These are phyloP conservation scores for Ophiostoma himal-ulmi DNA, from an alignment of 2,329 filamentous ascomycete genomes.

Conservation along the genomic window DNA sequence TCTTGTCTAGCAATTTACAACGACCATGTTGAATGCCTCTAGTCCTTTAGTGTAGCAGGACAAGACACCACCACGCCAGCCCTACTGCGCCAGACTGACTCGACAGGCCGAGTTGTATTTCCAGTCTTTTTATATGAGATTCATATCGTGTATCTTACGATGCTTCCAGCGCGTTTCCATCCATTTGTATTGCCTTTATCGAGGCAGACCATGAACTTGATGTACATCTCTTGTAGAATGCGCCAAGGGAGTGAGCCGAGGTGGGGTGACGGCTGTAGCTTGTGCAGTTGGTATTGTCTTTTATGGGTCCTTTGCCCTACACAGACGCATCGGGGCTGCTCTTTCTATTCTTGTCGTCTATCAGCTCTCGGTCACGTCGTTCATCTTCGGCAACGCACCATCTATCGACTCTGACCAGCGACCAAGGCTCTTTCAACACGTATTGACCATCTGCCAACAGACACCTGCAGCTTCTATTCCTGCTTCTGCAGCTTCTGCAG, in stretches of 20 bases:
- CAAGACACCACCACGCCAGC: neutral
- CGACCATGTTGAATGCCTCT: neutral
- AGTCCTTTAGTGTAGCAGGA: neutral
- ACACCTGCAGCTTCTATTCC: neutral
- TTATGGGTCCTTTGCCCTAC: neutral
- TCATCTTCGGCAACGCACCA: neutral
- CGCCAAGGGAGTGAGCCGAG: conserved; percentile 2
- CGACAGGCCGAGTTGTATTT: neutral
- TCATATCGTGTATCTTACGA: neutral
- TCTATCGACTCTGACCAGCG: neutral
- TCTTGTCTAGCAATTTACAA: neutral
- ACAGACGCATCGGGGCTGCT: neutral
- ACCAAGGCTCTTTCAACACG: neutral
- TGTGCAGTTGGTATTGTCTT: neutral
- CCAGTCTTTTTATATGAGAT: neutral
- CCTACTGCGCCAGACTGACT: conserved; percentile 2
- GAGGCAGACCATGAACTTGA: neutral
- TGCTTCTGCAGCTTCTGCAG: neutral
- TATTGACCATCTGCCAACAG: neutral
- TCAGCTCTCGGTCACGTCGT: neutral
- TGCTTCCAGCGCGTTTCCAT: neutral
- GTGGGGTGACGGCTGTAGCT: neutral
- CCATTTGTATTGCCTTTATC: neutral
- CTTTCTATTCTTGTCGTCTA: neutral
- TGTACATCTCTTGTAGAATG: neutral